Base-by-base conservation (phyloP, 306 rosid species). In the Cicer bijugum region DNA sequence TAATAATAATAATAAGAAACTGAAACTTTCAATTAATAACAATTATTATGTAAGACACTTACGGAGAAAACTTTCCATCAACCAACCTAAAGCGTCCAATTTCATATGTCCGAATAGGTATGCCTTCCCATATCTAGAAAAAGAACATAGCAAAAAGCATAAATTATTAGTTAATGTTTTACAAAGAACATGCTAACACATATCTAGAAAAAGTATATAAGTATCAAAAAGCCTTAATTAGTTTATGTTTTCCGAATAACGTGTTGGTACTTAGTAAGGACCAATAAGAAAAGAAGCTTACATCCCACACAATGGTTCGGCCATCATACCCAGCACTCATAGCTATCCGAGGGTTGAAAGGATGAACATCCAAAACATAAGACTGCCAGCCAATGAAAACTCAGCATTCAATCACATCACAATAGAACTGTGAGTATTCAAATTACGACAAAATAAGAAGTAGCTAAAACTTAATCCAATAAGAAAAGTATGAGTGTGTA, bases 321-420 rank as follows among this genome's bases (percentile, higher is more conserved):
- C 97, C 97, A 85, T 92, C 97, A 83, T 92, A 92, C 55, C 97
- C 97, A 79, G 97, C 97, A 80, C 97, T 92, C 97, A 92, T 89
- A 52, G 97, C 97, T 80, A 92, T 92, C 81, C 93, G 91, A 74
- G 97, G 96, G 81, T 92, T 92, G 83, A 92, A 92, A 71, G 97
- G 97, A 88, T 92, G 97, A 63, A 92, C 97, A 89, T 89, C 97
- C 92, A 92, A 79, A 78, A 92, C 97, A 51, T 89, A 92, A 71
- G 97, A 86, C 97, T 92, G 86, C 77, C 76, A 87, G 75, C 43
- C 75, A 75, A 69, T 58, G 72, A 84, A 84, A 67, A 78, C 43
- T 58, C 61, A 75, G 67, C 55, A 75, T 75, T 73, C 17, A 84
- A 73, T 74, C 80, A 67, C 43, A 56, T 75, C 80, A 71, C 40